phyloP scores from a whole-genome alignment of 345 rosid genomes.

The Psidium guajava region DNA sequence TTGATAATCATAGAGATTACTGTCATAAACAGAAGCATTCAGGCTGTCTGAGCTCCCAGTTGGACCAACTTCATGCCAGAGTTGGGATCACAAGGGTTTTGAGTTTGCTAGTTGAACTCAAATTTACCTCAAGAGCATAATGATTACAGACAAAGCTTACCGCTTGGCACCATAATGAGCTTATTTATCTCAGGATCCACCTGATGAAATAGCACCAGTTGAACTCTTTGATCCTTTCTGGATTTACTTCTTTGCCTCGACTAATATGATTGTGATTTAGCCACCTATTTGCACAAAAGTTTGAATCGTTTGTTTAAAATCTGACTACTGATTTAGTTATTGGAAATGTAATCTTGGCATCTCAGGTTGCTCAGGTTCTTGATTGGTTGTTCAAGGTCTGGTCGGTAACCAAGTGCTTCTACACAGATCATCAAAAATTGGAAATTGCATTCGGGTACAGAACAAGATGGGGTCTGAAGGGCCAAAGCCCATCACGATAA shows the following conservation, averaged over 20 bases:
- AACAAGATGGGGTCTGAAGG: constrained; percentile 70
- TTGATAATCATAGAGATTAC: not conserved
- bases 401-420: not conserved
- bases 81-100: not conserved
- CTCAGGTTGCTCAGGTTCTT: not conserved
- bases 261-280: not conserved
- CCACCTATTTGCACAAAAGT: not conserved
- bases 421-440: constrained; percentile 12
- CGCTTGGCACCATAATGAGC: not conserved
- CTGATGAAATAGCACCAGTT: not conserved
- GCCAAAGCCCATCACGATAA: constrained; percentile 42
- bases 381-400: not conserved
- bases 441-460: constrained; percentile 18
- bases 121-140: not conserved
- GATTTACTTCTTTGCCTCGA: not conserved
- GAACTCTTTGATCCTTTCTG: not conserved
- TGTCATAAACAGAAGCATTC: not conserved
- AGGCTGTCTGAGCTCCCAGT: not conserved
- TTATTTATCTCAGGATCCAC: not conserved
- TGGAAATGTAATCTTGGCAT: not conserved
- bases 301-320: not conserved
- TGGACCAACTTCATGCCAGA: not conserved
- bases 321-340: not conserved
- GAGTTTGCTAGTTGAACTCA: not conserved
- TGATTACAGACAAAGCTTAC: not conserved